A percentile compares a stretch with the other conserved stretches of the same genome.
Evolutionary conservation across 306 rosid genomes (phyloP).

Genomic region (Arachis stenosperma): DNA sequence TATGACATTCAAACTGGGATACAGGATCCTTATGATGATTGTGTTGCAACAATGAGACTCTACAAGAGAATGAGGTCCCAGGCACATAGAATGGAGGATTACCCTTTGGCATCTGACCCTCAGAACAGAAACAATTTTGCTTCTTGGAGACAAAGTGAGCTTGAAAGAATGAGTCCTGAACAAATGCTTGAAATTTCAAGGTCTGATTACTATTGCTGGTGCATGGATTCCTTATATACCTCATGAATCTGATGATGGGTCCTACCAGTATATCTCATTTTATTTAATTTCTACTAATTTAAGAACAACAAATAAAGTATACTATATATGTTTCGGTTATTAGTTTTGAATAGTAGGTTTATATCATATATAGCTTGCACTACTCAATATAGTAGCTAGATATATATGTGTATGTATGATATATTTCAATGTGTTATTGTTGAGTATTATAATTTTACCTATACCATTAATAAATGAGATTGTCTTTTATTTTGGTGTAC

Average conservation of each 20-base stretch:
- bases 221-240: constrained; percentile 63
- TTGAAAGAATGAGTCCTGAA: constrained; percentile 84
- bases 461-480: too few species aligned
- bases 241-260: constrained; percentile 22
- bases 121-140: constrained; percentile 80
- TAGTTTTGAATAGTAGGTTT: too few species aligned
- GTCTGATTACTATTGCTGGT: constrained; percentile 97
- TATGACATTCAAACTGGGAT: constrained; percentile 87
- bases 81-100: constrained; percentile 59
- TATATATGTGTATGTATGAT: neutral
- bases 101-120: constrained; percentile 70
- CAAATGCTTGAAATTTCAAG: constrained; percentile 81
- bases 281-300: neutral
- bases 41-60: constrained; percentile 83
- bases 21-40: constrained; percentile 88
- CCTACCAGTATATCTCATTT: neutral
- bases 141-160: constrained; percentile 71
- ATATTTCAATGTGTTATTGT: neutral
- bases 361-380: neutral
- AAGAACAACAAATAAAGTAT: constrained; percentile 3
- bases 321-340: neutral
- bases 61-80: constrained; percentile 83
- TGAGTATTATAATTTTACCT: neutral
- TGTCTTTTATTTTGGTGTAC: too few species aligned
- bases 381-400: neutral